These are phyloP conservation scores for Clitopilus hobsonii DNA, from an alignment of 768 basidiomycete species.

Conservation along the genomic window DNA sequence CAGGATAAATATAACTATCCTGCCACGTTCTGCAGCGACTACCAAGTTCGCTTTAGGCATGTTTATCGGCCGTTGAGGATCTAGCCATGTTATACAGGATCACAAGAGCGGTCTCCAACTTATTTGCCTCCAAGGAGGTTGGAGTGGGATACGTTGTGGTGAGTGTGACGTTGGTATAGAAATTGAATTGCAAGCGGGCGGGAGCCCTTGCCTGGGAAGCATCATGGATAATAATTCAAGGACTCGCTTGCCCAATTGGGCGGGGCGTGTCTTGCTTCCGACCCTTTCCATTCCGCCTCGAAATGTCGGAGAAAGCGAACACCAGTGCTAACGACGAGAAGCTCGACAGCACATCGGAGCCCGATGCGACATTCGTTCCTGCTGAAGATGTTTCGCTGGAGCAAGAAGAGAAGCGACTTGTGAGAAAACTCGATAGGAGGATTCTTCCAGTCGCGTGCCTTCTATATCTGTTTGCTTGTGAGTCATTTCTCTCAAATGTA, in stretches of 20 bases:
- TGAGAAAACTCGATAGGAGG: conserved; percentile 61
- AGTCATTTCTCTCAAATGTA: conserved; percentile 19
- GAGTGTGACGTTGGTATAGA: conserved; percentile 17
- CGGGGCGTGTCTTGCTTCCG: conserved; percentile 10
- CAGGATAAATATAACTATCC: not conserved
- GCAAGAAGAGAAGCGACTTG: conserved; percentile 26
- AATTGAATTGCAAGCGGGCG: no score
- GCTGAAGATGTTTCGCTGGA: conserved; percentile 8
- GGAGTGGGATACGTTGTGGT: conserved; percentile 20
- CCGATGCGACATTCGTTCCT: conserved; percentile 9
- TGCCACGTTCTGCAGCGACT: not conserved
- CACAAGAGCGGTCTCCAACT: conserved; percentile 15
- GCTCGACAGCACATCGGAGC: conserved; percentile 20
- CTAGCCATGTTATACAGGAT: conserved; percentile 9
- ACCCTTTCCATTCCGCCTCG: conserved; percentile 1
- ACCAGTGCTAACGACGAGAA: conserved; percentile 19
- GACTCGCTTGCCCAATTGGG: conserved; percentile 4
- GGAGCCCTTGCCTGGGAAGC: no score
- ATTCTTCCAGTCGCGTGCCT: conserved; percentile 70
- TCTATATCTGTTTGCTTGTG: conserved; percentile 76
- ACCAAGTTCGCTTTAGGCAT: not conserved
- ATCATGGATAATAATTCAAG: conserved; percentile 7
- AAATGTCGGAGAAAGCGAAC: not conserved
- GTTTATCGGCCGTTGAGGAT: conserved; percentile 5
- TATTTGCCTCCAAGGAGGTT: conserved; percentile 13